A percentile compares a stretch with the other conserved stretches of the same genome.
These are phyloP conservation scores for Pholiota microspora DNA, from an alignment of 768 basidiomycete species.

Conservation along the genomic window DNA sequence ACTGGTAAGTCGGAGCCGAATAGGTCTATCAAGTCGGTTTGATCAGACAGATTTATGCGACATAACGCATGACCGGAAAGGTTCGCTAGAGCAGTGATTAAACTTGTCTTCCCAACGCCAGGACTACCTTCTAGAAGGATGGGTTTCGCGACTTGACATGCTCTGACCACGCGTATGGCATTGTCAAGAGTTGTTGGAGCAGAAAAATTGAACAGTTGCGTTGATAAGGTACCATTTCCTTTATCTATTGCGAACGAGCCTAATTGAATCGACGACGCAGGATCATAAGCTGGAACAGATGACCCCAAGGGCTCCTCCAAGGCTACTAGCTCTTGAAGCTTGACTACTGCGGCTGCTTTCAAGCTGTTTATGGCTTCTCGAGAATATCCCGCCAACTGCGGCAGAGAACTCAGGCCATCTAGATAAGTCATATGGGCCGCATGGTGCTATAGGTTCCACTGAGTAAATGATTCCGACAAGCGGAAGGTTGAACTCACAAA, in stretches of 20 bases:
- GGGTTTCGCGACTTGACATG: slow-evolving; percentile 86
- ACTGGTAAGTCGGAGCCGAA: slow-evolving; percentile 96
- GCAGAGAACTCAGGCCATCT: slow-evolving; percentile 82
- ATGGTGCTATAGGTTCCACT: slow-evolving; percentile 64
- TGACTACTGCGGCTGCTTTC: slow-evolving; percentile 51
- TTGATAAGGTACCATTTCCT: slow-evolving; percentile 41
- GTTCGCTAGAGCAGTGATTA: slow-evolving; percentile 84
- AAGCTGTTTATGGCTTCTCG: slow-evolving; percentile 55
- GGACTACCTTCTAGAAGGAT: slow-evolving; percentile 97
- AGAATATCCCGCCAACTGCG: slow-evolving; percentile 69
- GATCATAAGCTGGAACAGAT: slow-evolving; percentile 29
- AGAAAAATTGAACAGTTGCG: slow-evolving; percentile 68
- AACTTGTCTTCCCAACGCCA: slow-evolving; percentile 96
- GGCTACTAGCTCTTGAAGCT: slow-evolving; percentile 59
- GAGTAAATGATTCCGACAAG: not conserved
- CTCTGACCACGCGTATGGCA: slow-evolving; percentile 83
- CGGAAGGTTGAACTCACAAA: slow-evolving; percentile 52
- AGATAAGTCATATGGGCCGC: slow-evolving; percentile 91
- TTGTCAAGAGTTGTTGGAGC: slow-evolving; percentile 91
- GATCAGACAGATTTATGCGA: slow-evolving; percentile 97
- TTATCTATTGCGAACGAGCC: slow-evolving; percentile 73
- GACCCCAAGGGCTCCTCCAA: slow-evolving; percentile 28
- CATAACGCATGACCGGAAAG: slow-evolving; percentile 75
- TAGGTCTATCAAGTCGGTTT: slow-evolving; percentile 93
- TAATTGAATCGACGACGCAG: slow-evolving; percentile 46